Evolutionary conservation across 2,329 filamentous ascomycete species (phyloP).

Genomic region (Nemania sp.): DNA sequence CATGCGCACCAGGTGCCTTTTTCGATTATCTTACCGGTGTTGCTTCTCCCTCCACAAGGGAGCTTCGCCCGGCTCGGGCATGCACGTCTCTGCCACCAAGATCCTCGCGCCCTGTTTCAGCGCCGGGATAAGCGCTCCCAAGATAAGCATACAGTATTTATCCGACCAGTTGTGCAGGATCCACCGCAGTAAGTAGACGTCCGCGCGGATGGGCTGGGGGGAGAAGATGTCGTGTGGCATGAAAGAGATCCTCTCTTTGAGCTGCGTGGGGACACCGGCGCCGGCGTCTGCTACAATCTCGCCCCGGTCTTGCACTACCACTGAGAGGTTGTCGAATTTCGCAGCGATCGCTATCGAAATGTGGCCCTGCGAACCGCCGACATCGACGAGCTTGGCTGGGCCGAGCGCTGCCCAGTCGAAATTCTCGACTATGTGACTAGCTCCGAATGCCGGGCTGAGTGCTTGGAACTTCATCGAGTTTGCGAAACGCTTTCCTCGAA

Average conservation of each 20-base stretch:
- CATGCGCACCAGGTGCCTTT: slow-evolving; percentile 17
- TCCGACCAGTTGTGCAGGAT: slow-evolving; percentile 53
- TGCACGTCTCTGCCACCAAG: slow-evolving; percentile 24
- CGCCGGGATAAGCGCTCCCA: slow-evolving; percentile 42
- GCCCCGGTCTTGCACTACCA: background rate
- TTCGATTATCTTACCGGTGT: no score
- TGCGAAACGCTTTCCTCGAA: background rate
- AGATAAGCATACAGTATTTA: slow-evolving; percentile 38
- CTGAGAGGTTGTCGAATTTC: slow-evolving; percentile 3
- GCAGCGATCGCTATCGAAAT: slow-evolving; percentile 34
- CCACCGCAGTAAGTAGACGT: slow-evolving; percentile 48
- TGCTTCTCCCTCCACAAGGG: slow-evolving; percentile 19
- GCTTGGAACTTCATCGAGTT: slow-evolving; percentile 1
- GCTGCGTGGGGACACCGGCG: background rate
- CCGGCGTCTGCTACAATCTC: background rate
- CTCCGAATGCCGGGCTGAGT: background rate
- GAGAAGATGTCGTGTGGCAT: slow-evolving; percentile 29
- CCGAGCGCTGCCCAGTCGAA: slow-evolving; percentile 26
- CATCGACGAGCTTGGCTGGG: slow-evolving; percentile 11
- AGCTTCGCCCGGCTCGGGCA: slow-evolving; percentile 8
- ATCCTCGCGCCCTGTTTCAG: slow-evolving; percentile 42
- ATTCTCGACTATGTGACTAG: background rate
- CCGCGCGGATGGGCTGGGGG: slow-evolving; percentile 35
- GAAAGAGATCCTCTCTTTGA: slow-evolving; percentile 15
- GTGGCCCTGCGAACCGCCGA: slow-evolving; percentile 35